Evolutionary conservation across 352 stramenopile genomes (phyloP).

Genomic region (Globisporangium middletonii): DNA sequence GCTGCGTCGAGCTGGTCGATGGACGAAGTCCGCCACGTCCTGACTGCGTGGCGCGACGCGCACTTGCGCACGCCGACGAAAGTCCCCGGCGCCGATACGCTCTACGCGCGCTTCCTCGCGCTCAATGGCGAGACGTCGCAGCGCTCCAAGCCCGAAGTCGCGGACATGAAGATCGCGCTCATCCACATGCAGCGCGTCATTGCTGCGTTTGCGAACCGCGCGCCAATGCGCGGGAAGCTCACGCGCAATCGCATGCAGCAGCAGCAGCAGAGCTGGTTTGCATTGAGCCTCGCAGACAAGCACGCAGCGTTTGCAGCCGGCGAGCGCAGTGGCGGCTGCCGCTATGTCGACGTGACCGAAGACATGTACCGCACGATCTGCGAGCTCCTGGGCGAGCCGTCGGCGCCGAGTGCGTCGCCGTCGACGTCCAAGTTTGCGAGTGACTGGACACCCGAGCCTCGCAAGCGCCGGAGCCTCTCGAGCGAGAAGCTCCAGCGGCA

Average conservation of each 20-base stretch:
- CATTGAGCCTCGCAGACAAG: neutral
- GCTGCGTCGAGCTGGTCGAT: neutral
- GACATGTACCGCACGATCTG: conserved; percentile 9
- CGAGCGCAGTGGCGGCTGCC: neutral
- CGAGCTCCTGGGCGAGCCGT: conserved; percentile 1
- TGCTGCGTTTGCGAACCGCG: conserved; percentile 1
- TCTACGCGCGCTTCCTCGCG: conserved; percentile 13
- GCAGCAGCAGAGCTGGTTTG: conserved; percentile 13
- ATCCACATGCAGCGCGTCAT: conserved; percentile 11
- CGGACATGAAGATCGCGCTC: conserved; percentile 9
- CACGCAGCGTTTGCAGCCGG: neutral
- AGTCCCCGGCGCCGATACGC: conserved; percentile 3
- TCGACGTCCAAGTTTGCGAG: neutral
- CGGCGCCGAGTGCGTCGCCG: neutral
- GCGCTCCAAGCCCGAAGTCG: conserved; percentile 13
- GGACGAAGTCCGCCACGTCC: conserved; percentile 4
- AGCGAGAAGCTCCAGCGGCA: too few species aligned
- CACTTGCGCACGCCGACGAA: conserved; percentile 6
- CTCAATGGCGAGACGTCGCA: conserved; percentile 9
- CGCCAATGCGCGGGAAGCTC: conserved; percentile 5
- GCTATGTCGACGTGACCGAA: conserved; percentile 9
- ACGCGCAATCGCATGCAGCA: conserved; percentile 7
- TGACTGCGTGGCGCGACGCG: conserved; percentile 10
- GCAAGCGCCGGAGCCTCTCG: conserved; percentile 2
- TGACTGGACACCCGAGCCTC: neutral